Percentiles rank a stretch among this genome's conserved stretches.
phyloP scores from a whole-genome alignment of 2,329 filamentous ascomycete species.

The Chaetomium sp. region DNA sequence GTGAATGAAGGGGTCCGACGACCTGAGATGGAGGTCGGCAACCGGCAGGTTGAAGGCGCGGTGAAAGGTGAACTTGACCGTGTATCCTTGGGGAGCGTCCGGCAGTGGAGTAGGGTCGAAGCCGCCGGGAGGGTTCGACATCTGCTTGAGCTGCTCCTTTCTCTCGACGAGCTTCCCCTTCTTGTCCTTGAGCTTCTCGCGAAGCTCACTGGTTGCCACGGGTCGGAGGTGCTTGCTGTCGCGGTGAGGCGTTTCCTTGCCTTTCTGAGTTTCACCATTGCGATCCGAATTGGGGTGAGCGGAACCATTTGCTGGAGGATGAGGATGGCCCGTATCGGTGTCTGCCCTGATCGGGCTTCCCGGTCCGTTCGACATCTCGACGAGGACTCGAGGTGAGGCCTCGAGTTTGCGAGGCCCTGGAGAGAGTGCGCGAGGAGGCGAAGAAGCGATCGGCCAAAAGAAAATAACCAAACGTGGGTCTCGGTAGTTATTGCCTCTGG shows the following conservation, averaged over 20 bases:
- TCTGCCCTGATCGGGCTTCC: not conserved
- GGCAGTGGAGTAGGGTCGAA: conserved; percentile 80
- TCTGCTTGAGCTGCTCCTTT: conserved; percentile 45
- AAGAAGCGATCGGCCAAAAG: not conserved
- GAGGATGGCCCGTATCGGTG: not conserved
- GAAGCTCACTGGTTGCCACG: conserved; percentile 20
- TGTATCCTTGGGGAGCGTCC: conserved; percentile 74
- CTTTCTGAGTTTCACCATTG: not conserved
- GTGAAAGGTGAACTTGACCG: conserved; percentile 81
- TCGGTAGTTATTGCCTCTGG: not conserved
- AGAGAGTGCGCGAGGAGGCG: not conserved
- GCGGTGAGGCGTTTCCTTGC: not conserved
- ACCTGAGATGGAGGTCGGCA: conserved; percentile 74
- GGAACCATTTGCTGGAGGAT: conserved; percentile 3
- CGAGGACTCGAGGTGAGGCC: not conserved
- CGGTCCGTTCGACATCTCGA: not conserved
- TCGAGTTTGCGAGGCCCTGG: not conserved
- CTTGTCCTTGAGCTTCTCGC: conserved; percentile 35
- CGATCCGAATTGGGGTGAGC: not conserved
- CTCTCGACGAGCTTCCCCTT: conserved; percentile 42
- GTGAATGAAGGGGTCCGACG: conserved; percentile 80
- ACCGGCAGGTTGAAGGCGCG: conserved; percentile 78
- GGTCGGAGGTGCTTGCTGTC: not conserved
- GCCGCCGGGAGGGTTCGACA: conserved; percentile 67
- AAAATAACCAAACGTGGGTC: not conserved